A percentile compares a stretch with the other conserved stretches of the same genome.
These are phyloP conservation scores for Saturnispora halmiae DNA, from an alignment of 805 yeast genomes.

Conservation along the genomic window DNA sequence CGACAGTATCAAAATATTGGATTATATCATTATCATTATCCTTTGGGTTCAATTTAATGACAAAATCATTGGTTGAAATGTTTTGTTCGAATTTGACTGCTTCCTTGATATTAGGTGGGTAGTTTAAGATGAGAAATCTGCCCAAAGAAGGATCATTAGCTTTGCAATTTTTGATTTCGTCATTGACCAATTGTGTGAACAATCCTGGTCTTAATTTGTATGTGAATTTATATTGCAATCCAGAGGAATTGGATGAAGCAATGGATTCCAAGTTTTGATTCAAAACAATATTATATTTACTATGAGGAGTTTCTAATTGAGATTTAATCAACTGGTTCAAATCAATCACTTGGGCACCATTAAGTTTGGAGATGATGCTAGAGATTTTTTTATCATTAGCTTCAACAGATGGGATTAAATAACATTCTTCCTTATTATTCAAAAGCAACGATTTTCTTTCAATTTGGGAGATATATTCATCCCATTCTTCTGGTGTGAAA, in stretches of 20 bases:
- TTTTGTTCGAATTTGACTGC: conserved; percentile 69
- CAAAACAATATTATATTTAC: conserved; percentile 42
- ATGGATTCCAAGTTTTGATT: conserved; percentile 32
- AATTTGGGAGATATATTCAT: conserved; percentile 28
- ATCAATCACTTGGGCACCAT: too few species aligned
- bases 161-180: conserved; percentile 24
- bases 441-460: conserved; percentile 26
- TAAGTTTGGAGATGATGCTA: too few species aligned
- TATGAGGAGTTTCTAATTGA: conserved; percentile 32
- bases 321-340: conserved; percentile 39
- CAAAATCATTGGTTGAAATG: conserved; percentile 39
- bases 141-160: conserved; percentile 30
- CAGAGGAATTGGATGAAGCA: conserved; percentile 18
- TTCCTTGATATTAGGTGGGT: conserved; percentile 54
- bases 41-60: conserved; percentile 27
- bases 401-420: conserved; percentile 25
- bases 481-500: conserved; percentile 43
- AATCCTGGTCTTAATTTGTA: conserved; percentile 35
- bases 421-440: conserved; percentile 22
- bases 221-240: conserved; percentile 25
- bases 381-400: too few species aligned
- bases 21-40: conserved; percentile 39
- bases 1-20: conserved; percentile 60
- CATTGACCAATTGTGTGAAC: conserved; percentile 40
- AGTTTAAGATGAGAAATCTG: conserved; percentile 44